These are phyloP conservation scores for Aspergillus cristatus DNA, from an alignment of 495 filamentous ascomycete genomes.

Conservation along the genomic window DNA sequence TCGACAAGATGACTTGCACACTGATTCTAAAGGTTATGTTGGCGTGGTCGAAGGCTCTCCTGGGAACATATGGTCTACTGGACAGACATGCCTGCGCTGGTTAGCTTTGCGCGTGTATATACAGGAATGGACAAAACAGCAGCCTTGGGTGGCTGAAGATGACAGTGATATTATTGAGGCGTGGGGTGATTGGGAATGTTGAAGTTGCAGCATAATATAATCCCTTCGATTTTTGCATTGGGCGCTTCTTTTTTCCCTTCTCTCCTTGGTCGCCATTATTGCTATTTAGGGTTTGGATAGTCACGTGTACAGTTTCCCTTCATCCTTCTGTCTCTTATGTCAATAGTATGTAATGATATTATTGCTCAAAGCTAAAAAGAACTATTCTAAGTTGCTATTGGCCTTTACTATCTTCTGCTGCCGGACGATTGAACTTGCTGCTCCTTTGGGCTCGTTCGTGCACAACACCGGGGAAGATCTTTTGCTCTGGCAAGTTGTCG, in stretches of 20 bases:
- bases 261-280: too few species aligned
- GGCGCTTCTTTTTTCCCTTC: too few species aligned
- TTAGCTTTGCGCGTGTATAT: slow-evolving; percentile 73
- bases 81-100: slow-evolving; percentile 59
- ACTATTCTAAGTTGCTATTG: not conserved
- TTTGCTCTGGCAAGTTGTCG: slow-evolving; percentile 49
- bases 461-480: slow-evolving; percentile 64
- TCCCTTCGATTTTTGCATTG: too few species aligned
- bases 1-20: slow-evolving; percentile 59
- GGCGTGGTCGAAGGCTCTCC: slow-evolving; percentile 40
- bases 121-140: slow-evolving; percentile 73
- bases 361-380: too few species aligned
- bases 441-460: slow-evolving; percentile 46
- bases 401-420: slow-evolving; percentile 1
- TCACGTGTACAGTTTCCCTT: too few species aligned
- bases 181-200: slow-evolving; percentile 82
- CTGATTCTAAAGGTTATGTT: slow-evolving; percentile 58
- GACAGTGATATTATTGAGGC: slow-evolving; percentile 41
- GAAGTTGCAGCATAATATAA: too few species aligned
- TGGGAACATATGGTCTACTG: slow-evolving; percentile 22
- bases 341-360: too few species aligned
- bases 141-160: slow-evolving; percentile 51
- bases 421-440: slow-evolving; percentile 22
- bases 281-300: too few species aligned
- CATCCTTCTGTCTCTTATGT: too few species aligned